phyloP scores from a whole-genome alignment of 345 rosid genomes.

The Euphorbia lathyris region DNA sequence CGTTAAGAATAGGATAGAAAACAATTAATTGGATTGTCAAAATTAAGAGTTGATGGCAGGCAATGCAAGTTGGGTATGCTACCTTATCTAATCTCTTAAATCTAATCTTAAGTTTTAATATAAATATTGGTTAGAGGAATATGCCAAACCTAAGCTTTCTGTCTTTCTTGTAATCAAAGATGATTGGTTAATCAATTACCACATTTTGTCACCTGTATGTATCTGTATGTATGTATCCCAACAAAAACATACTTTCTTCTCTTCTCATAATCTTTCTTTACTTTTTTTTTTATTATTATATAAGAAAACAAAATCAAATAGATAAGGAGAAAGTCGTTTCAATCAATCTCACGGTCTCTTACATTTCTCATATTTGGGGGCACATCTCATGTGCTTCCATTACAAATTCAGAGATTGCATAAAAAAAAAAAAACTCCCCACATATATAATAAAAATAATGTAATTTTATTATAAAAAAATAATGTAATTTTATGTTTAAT shows the following conservation, averaged over 20 bases:
- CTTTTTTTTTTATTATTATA: too few species aligned
- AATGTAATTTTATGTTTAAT: too few species aligned
- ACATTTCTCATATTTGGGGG: background rate
- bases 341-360: background rate
- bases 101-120: background rate
- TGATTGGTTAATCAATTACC: background rate
- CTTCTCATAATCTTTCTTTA: background rate
- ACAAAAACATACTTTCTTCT: background rate
- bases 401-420: too few species aligned
- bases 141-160: slow-evolving; percentile 1
- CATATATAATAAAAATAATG: too few species aligned
- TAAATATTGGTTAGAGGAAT: background rate
- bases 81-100: background rate
- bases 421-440: too few species aligned
- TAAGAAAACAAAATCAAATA: background rate
- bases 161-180: background rate
- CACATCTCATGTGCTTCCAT: background rate
- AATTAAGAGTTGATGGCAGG: too few species aligned
- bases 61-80: slow-evolving; percentile 1
- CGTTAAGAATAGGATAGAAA: too few species aligned
- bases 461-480: too few species aligned
- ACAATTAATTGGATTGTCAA: too few species aligned
- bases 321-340: background rate
- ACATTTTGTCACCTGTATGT: background rate
- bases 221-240: background rate